Base-by-base conservation (phyloP, 2,329 filamentous ascomycete species). In the Xylaria sp. region DNA sequence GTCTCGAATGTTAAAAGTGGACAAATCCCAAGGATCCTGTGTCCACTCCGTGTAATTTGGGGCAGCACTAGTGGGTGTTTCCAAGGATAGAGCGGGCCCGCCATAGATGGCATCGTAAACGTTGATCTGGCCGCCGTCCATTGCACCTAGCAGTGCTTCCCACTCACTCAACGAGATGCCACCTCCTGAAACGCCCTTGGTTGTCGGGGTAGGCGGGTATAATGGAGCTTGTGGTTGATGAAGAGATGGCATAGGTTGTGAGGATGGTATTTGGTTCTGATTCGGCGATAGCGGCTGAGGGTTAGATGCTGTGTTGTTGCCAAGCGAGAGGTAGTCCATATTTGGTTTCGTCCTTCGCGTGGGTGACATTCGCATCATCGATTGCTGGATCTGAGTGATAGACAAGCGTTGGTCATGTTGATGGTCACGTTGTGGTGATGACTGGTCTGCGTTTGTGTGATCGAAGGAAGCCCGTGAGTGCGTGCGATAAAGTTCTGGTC, bases 21-120 rank as follows among this genome's bases (percentile, higher is more conserved):
- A 80, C 50, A 88, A 77, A 62, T 88, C 86, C 85, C 88, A 90
- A 1, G 85, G 81, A 68, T 89, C 87, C 0, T 87, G 85, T 1
- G 87, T 86, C 88, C 87, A 90, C 61, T 83, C 82, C 23, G 78
- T 79, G 46, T 79, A 76, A 57, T 77, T 77, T 15, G 78, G 75
- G 32, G 81, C 78, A 1, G 80, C 74, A n/a, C 80, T 82, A 0
- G 83, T 77, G 20, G 85, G 80, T 12, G 85, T 80, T 25, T 85
- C 82, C 41, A 85, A 78, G 3, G 81, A 82, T 70, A 83, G 80
- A 55, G 84, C 84, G 10, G 87, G 85, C 0, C 91, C 91, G 46
- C 92, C 92, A 74, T 94, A 94, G 65, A 94, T 93, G 50, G 90
- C 91, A 76, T 94, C 91, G 79, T 93, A 96, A n/a, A 97, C 91